Conservation (phyloP, 768 basidiomycete genomes). For the Serpula lacrymans region DNA sequence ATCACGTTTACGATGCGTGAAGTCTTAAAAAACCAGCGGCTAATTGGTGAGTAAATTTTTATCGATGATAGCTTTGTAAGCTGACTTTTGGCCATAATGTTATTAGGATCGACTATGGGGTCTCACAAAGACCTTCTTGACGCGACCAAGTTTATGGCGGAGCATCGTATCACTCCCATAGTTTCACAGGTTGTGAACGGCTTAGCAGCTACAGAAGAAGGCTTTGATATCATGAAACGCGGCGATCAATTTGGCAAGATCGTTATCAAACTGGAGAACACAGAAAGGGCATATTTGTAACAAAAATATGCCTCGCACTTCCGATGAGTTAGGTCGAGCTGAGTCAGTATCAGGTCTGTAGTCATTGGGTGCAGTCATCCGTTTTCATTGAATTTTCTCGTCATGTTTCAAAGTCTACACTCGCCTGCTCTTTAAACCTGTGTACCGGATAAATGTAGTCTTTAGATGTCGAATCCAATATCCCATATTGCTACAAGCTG, state of each 20-base stretch:
- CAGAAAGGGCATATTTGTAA: too few relatives aligned
- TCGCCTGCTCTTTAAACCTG: too few relatives aligned
- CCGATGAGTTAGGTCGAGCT: too few relatives aligned
- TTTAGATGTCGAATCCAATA: too few relatives aligned
- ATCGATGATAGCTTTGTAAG: too few relatives aligned
- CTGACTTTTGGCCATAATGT: not conserved
- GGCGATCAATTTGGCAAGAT: constrained; percentile 80
- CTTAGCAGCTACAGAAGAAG: constrained; percentile 59
- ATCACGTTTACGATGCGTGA: constrained; percentile 75
- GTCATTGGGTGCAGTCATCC: too few relatives aligned
- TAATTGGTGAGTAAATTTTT: constrained; percentile 52
- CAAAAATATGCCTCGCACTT: too few relatives aligned
- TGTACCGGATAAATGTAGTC: too few relatives aligned
- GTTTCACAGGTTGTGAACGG: constrained; percentile 71
- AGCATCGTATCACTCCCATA: constrained; percentile 66
- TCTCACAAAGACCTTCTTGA: constrained; percentile 69
- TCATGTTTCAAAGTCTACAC: too few relatives aligned
- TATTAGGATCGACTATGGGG: constrained; percentile 79
- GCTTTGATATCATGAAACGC: constrained; percentile 61
- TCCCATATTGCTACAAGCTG: too few relatives aligned
- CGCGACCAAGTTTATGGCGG: constrained; percentile 65
- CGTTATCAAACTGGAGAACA: constrained; percentile 46
- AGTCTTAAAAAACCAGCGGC: constrained; percentile 68
- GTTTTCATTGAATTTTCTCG: too few relatives aligned
- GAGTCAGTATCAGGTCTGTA: too few relatives aligned